Base-by-base conservation (phyloP, 2,329 filamentous ascomycete genomes). In the Hypoxylon sp. region DNA sequence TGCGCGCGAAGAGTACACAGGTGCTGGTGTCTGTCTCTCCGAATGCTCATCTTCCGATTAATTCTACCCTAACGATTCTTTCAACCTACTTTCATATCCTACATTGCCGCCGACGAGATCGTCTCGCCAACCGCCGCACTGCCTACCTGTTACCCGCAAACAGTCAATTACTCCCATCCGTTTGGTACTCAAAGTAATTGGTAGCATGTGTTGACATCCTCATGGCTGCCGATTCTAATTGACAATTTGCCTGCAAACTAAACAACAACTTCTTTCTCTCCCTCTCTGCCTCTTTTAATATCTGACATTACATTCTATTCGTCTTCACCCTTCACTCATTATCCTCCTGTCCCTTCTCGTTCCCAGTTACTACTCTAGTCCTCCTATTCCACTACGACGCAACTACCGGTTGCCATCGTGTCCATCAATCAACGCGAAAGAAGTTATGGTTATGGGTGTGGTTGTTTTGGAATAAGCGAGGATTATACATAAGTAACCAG, bases 201-300 rank as follows among this genome's bases (percentile, higher is more conserved):
- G 64, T 63, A 65, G 58, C 52, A 57, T 65, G 69, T 65, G 69
- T 41, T 65, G 32, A 70, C 63, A 65, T 62, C 64, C 70, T 70
- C 61, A 76, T 75, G 75, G 75, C 74, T 49, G 46, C 63, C 55
- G 52, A 65, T 71, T 62, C 66, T 77, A 28, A 51, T n/a, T 36
- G 74, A 71, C 72, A 70, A 67, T 51, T 61, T 72, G 19, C 32
- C 32, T 59, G 72, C 19, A 68, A 63, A 55, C 58, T 45, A 68
- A 58, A 68, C 58, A 65, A 56, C 50, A 63, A 63, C 65, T 51
- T 64, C 38, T 49, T 48, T 58, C 51, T 60, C 61, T 64, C 38
- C 49, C n/a, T 65, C 59, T 72, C 28, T 30, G 17, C 38, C 38
- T 43, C 17, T 43, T 74, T 72, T 72, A 70, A 70, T 73, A 49